Base-by-base conservation (phyloP, 2,329 filamentous ascomycete species). In the Sarocladiaceae sp. region DNA sequence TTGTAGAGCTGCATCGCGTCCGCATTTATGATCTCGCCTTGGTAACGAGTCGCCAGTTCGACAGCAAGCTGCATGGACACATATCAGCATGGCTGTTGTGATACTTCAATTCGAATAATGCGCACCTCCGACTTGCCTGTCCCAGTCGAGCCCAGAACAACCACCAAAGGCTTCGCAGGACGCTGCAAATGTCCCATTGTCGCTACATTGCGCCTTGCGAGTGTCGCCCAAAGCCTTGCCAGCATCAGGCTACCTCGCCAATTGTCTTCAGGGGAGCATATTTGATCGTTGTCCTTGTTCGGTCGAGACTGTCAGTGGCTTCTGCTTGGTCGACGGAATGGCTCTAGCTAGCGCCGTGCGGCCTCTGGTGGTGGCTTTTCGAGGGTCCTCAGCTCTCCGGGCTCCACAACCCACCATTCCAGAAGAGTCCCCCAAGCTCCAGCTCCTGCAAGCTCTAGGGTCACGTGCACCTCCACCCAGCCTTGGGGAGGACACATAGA, bases 1-100 rank as follows among this genome's bases (percentile, higher is more conserved):
- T 78, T 76, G 63, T 98, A 98, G 67, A 98, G 82, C 62, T 98
- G 93, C 89, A 98, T 95, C 31, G 93, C 93, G 71, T 98, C 93
- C 37, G 88, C 88, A 60, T 98, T 98, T 67, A 98, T 89, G 43
- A 98, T 78, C 64, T 98, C 93, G 58, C 94, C 93, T 62, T 93
- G 83, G 65, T 89, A 90, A 18, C 76, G 79, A 33, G 74, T 74
- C 1, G 94, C 93, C 43, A 98, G 68, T 50, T 95, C 88, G 32
- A 98, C 84, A 7, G 93, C 93, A 52, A 96, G 77, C 89, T 95
- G 50, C 5, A 4, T 33, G 7, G 44, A 4, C 11, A 27, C 12
- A 33, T 32, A 19, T 35, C 29, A 26, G 19, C 16, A 20, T n/a
- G 39, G 10, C 15, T 12, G 27, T 19, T 29, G 15, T 19, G 16